phyloP scores from a whole-genome alignment of 2,329 filamentous ascomycete genomes.

The Beauveria asiatica region DNA sequence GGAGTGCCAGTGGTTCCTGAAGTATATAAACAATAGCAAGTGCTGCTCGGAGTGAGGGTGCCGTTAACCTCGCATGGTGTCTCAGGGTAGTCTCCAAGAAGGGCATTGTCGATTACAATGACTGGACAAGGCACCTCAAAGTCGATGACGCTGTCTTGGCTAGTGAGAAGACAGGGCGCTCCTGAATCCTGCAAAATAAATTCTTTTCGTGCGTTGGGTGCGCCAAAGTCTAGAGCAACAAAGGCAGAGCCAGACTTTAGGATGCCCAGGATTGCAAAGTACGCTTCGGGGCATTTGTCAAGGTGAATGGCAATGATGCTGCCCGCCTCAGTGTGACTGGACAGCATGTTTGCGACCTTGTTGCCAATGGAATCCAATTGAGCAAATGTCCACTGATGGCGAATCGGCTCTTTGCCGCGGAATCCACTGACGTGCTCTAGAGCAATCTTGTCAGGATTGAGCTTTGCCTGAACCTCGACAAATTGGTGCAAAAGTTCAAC shows the following conservation, averaged over 20 bases:
- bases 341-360: constrained; percentile 58
- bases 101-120: constrained; percentile 24
- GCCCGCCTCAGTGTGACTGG: constrained; percentile 42
- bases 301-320: constrained; percentile 68
- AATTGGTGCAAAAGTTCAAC: constrained; percentile 66
- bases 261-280: constrained; percentile 72
- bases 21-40: constrained; percentile 79
- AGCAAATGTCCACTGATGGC: constrained; percentile 62
- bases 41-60: constrained; percentile 37
- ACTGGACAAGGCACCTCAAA: constrained; percentile 26
- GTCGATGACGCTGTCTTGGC: constrained; percentile 23
- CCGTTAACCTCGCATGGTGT: constrained; percentile 8
- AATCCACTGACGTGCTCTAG: constrained; percentile 66
- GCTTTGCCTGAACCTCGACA: constrained; percentile 54
- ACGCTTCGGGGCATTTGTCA: constrained; percentile 77
- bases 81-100: constrained; percentile 20
- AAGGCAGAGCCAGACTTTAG: constrained; percentile 77
- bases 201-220: constrained; percentile 62
- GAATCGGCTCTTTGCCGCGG: constrained; percentile 33
- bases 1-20: constrained; percentile 81
- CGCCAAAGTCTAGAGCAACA: constrained; percentile 67
- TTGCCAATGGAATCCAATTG: constrained; percentile 66
- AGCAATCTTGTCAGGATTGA: constrained; percentile 52
- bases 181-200: constrained; percentile 72
- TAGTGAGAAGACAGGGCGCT: constrained; percentile 54